Conservation (phyloP, 1,139 yeast genomes). For the Blastobotrys illinoisensis region DNA sequence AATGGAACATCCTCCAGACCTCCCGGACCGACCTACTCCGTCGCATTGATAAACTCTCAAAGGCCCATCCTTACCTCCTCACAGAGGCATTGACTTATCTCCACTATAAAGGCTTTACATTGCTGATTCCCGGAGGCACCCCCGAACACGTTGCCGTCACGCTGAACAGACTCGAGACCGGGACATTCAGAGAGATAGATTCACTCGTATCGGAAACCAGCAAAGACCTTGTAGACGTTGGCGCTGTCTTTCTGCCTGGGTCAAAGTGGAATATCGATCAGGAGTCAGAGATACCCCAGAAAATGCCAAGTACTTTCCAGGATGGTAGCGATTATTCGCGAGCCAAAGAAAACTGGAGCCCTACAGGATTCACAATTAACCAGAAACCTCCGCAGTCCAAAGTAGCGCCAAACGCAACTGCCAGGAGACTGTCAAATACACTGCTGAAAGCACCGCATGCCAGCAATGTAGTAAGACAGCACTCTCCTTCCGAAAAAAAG, state of each 20-base stretch:
- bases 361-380: too few species aligned
- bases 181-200: neutral
- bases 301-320: neutral
- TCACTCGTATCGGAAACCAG: neutral
- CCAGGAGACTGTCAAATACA: too few species aligned
- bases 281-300: too few species aligned
- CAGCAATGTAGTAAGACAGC: too few species aligned
- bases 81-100: neutral
- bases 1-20: neutral
- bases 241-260: neutral
- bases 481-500: neutral
- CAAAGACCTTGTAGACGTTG: neutral
- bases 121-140: neutral
- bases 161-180: neutral
- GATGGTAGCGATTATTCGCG: neutral
- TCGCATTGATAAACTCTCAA: neutral
- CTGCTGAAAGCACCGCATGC: too few species aligned
- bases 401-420: neutral
- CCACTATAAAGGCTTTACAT: neutral
- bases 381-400: too few species aligned
- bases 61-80: neutral
- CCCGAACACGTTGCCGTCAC: neutral
- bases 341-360: neutral
- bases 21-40: neutral
- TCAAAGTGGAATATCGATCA: neutral